A percentile compares a stretch with the other conserved stretches of the same genome.
Conservation (phyloP, 768 basidiomycete species). For the Boletus sp. region DNA sequence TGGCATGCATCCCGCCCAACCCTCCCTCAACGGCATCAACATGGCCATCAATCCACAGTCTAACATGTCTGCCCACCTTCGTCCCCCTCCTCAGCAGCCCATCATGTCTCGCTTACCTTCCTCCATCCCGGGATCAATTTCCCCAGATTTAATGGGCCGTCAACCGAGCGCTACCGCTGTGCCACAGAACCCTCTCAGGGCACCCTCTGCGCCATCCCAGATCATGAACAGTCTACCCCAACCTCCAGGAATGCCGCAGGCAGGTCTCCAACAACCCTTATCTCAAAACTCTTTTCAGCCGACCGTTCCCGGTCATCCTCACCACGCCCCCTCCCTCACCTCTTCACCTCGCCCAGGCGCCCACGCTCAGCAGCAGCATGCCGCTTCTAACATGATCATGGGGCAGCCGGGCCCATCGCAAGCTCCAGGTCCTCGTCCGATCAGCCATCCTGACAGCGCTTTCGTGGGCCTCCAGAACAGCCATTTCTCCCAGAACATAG, state of each 20-base stretch:
- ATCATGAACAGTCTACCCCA: slow-evolving; percentile 46
- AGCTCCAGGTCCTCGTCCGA: slow-evolving; percentile 32
- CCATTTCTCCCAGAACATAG: slow-evolving; percentile 32
- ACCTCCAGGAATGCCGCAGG: slow-evolving; percentile 32
- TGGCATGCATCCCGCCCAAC: slow-evolving; percentile 36
- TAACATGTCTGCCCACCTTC: slow-evolving; percentile 38
- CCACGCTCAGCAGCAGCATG: slow-evolving; percentile 29
- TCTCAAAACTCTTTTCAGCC: slow-evolving; percentile 31
- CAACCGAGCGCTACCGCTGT: slow-evolving; percentile 39
- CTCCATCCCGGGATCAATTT: slow-evolving; percentile 36
- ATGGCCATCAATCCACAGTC: slow-evolving; percentile 47
- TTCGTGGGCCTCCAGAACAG: slow-evolving; percentile 42
- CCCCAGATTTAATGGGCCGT: slow-evolving; percentile 43
- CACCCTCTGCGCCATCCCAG: slow-evolving; percentile 42
- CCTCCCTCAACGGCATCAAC: slow-evolving; percentile 34
- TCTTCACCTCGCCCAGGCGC: slow-evolving; percentile 31
- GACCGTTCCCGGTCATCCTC: slow-evolving; percentile 25
- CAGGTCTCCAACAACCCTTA: slow-evolving; percentile 27
- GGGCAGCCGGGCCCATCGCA: slow-evolving; percentile 31
- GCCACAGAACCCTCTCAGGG: slow-evolving; percentile 42
- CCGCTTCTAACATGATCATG: slow-evolving; percentile 30
- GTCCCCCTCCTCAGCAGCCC: slow-evolving; percentile 35
- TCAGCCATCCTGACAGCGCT: slow-evolving; percentile 46
- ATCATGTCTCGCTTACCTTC: slow-evolving; percentile 32
- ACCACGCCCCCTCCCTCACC: slow-evolving; percentile 28